A percentile compares a stretch with the other conserved stretches of the same genome.
Conservation (phyloP, 2,329 filamentous ascomycete species). For the Penicillium nordicum region DNA sequence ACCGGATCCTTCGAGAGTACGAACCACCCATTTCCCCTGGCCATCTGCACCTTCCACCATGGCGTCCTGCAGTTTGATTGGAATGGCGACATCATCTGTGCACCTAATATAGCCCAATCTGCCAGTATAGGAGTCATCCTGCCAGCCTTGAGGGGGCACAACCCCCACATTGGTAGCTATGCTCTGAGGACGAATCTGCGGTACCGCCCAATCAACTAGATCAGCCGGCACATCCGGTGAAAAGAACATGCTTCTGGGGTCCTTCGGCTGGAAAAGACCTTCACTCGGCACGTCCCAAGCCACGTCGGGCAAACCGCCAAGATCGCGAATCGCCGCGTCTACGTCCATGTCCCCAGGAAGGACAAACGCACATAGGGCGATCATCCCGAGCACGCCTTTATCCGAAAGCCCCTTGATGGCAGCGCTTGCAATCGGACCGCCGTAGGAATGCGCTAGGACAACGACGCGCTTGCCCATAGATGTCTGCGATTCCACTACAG, state of each 20-base stretch:
- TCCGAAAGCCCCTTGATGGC: not conserved
- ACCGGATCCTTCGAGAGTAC: not conserved
- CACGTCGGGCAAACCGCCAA: not conserved
- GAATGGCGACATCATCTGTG: not conserved
- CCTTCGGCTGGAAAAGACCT: not conserved
- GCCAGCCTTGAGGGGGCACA: not conserved
- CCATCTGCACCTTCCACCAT: not conserved
- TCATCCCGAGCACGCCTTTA: not conserved
- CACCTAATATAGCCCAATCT: not conserved
- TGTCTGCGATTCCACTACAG: not conserved
- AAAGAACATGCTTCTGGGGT: not conserved
- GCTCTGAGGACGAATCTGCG: not conserved
- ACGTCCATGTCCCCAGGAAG: not conserved
- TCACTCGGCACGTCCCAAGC: not conserved
- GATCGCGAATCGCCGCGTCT: not conserved
- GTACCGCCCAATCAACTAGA: not conserved
- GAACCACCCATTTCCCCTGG: not conserved
- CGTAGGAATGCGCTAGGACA: slow-evolving; percentile 1
- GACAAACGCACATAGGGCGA: not conserved
- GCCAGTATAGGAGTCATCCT: not conserved
- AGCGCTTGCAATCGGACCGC: not conserved
- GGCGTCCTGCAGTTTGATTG: not conserved
- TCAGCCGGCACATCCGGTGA: not conserved
- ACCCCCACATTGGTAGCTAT: not conserved
- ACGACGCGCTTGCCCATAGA: not conserved